A percentile compares a stretch with the other conserved stretches of the same genome.
phyloP scores from a whole-genome alignment of 2,329 filamentous ascomycete genomes.

The Claviceps digitariae region DNA sequence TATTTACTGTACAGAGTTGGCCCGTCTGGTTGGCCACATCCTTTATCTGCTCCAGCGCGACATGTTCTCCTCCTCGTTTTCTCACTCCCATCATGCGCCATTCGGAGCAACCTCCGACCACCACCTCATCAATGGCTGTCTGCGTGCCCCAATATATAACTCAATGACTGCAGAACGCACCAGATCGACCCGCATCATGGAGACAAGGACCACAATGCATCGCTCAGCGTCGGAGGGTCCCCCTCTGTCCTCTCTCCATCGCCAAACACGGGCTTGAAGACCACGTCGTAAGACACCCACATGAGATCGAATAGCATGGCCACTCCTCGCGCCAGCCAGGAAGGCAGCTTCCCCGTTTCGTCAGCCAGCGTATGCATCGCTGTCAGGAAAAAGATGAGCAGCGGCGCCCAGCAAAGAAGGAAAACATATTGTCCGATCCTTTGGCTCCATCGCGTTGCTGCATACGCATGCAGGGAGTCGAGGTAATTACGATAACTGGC shows the following conservation, averaged over 20 bases:
- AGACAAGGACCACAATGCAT: background rate
- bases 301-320: conserved; percentile 36
- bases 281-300: conserved; percentile 32
- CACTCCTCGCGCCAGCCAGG: conserved; percentile 46
- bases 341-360: conserved; percentile 52
- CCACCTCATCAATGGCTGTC: no score
- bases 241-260: conserved; percentile 61
- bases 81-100: background rate
- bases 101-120: background rate
- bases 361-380: conserved; percentile 39
- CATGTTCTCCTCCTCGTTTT: background rate
- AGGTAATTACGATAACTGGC: conserved; percentile 66
- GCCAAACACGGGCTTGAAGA: conserved; percentile 54
- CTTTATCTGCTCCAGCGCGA: no score
- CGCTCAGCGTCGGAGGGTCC: background rate
- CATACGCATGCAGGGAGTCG: conserved; percentile 54
- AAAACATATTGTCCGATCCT: conserved; percentile 51
- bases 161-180: no score
- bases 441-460: conserved; percentile 53
- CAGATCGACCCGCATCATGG: background rate
- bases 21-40: no score
- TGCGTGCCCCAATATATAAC: no score
- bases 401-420: conserved; percentile 38
- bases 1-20: no score
- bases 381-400: conserved; percentile 40